Percentiles rank a stretch among this genome's conserved stretches.
These are phyloP conservation scores for Eimeria acervulina DNA, from an alignment of 169 alveolate species.

Conservation along the genomic window DNA sequence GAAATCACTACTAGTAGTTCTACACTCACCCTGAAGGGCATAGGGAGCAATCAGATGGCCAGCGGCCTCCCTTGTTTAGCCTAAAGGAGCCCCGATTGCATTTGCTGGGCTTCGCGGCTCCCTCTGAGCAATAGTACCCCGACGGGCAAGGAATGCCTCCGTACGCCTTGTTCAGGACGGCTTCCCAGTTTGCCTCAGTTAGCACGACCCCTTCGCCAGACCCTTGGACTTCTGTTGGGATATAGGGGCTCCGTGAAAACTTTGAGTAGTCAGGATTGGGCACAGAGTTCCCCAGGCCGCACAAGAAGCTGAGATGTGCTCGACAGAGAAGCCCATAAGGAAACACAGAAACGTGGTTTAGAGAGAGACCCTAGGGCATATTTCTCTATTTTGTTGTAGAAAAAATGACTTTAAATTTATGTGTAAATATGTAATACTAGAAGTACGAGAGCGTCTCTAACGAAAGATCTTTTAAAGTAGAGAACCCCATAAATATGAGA, in stretches of 20 bases:
- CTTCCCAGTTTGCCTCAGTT: constrained; percentile 56
- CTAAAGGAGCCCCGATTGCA: constrained; percentile 49
- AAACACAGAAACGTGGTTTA: not conserved
- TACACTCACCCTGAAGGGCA: constrained; percentile 62
- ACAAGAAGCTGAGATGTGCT: constrained; percentile 7
- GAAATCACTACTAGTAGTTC: not conserved
- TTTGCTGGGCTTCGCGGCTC: constrained; percentile 20
- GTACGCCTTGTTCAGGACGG: not conserved
- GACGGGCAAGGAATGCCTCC: constrained; percentile 77
- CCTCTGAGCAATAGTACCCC: constrained; percentile 55
- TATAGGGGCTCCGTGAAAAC: constrained; percentile 50
- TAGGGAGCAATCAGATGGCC: constrained; percentile 60
- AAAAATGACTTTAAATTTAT: too few relatives aligned
- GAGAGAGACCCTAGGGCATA: too few relatives aligned
- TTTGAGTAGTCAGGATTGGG: constrained; percentile 62
- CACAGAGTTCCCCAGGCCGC: constrained; percentile 52
- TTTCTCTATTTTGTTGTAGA: too few relatives aligned
- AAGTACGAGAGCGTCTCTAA: too few relatives aligned
- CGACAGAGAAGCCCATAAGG: not conserved
- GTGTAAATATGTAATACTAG: too few relatives aligned
- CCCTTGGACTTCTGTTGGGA: constrained; percentile 30
- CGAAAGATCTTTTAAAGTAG: too few relatives aligned
- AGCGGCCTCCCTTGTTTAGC: constrained; percentile 51
- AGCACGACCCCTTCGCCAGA: constrained; percentile 38
- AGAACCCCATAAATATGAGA: too few relatives aligned